Conservation (phyloP, 1,139 yeast genomes). For the Hemisphaericaspora xylanilytica region DNA sequence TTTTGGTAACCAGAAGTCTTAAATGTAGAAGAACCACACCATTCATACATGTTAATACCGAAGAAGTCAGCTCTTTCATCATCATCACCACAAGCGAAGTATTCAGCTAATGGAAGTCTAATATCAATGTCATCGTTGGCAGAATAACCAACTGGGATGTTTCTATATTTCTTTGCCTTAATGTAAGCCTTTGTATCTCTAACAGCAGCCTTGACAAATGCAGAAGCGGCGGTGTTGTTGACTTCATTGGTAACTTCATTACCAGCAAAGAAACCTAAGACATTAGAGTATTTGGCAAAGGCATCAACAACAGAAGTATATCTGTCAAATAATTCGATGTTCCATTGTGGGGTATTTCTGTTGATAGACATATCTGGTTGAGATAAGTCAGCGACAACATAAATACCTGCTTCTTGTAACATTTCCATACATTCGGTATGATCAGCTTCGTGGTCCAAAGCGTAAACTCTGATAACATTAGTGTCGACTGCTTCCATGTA, state of each 20-base stretch:
- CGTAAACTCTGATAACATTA: constrained; percentile 72
- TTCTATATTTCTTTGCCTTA: constrained; percentile 59
- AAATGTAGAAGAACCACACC: constrained; percentile 82
- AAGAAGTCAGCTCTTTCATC: constrained; percentile 79
- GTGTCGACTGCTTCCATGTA: constrained; percentile 60
- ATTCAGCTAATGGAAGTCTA: constrained; percentile 71
- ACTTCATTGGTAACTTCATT: constrained; percentile 81
- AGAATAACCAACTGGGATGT: constrained; percentile 84
- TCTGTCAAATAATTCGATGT: constrained; percentile 61
- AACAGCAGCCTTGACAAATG: constrained; percentile 86
- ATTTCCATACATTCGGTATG: constrained; percentile 68
- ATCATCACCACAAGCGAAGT: constrained; percentile 75
- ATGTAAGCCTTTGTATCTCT: constrained; percentile 81
- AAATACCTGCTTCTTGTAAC: constrained; percentile 72
- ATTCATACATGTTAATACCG: constrained; percentile 93
- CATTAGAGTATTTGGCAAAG: constrained; percentile 69
- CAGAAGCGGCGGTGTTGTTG: constrained; percentile 73
- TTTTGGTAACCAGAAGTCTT: constrained; percentile 66
- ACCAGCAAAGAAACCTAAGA: constrained; percentile 87
- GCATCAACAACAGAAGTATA: constrained; percentile 72
- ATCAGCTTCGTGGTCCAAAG: constrained; percentile 60
- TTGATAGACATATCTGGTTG: constrained; percentile 63
- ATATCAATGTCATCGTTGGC: constrained; percentile 79
- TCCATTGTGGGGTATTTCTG: constrained; percentile 63
- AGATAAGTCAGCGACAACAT: constrained; percentile 74